A percentile compares a stretch with the other conserved stretches of the same genome.
Evolutionary conservation across 495 filamentous ascomycete species (phyloP).

Genomic region (Rostrohypoxylon terebratum): DNA sequence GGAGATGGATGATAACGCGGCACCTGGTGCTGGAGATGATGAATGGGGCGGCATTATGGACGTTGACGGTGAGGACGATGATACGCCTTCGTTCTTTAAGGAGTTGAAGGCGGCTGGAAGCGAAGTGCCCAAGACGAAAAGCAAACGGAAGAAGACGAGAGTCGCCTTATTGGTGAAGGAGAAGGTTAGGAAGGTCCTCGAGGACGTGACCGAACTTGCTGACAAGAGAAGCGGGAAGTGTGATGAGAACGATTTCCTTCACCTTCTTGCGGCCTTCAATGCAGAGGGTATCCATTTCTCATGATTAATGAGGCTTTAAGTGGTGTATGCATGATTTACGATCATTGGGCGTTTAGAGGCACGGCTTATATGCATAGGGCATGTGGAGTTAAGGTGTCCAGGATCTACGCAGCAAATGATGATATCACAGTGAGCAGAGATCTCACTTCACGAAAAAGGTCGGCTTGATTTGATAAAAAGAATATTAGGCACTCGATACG

Average conservation of each 20-base stretch:
- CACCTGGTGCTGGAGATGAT: conserved; percentile 65
- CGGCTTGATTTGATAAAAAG: conserved; percentile 4
- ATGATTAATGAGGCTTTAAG: conserved; percentile 54
- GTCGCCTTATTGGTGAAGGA: conserved; percentile 81
- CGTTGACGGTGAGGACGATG: conserved; percentile 58
- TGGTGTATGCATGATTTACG: conserved; percentile 26
- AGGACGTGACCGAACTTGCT: conserved; percentile 77
- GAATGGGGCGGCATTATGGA: conserved; percentile 56
- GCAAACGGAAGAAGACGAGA: conserved; percentile 74
- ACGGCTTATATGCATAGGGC: conserved; percentile 27
- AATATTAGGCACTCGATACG: conserved; percentile 28
- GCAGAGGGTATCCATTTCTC: conserved; percentile 94
- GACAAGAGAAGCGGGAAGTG: conserved; percentile 85
- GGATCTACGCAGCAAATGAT: background rate
- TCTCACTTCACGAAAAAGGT: background rate
- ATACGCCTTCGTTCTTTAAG: conserved; percentile 82
- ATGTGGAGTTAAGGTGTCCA: conserved; percentile 21
- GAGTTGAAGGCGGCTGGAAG: conserved; percentile 65
- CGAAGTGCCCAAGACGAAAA: conserved; percentile 63
- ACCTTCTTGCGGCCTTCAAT: conserved; percentile 72
- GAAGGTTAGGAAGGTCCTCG: conserved; percentile 85
- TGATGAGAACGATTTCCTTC: conserved; percentile 90
- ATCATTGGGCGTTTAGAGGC: conserved; percentile 20
- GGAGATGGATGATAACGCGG: conserved; percentile 63
- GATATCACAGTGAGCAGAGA: background rate